Percentiles rank a stretch among this genome's conserved stretches.
phyloP scores from a whole-genome alignment of 2,329 filamentous ascomycete genomes.

The Sporothrix mexicana region DNA sequence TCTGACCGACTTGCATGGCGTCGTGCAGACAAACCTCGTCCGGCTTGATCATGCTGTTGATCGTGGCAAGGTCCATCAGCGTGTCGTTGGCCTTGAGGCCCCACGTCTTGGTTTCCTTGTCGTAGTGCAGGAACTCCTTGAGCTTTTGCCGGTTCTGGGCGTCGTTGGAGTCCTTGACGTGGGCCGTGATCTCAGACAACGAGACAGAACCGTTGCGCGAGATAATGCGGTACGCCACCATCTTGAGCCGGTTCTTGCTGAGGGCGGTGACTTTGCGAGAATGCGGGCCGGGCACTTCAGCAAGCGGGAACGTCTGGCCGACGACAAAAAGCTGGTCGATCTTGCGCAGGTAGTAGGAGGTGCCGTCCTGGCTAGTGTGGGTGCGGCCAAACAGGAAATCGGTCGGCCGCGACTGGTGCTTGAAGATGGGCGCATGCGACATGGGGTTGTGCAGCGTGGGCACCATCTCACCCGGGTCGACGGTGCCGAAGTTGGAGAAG shows the following conservation, averaged over 20 bases:
- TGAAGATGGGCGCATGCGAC: conserved; percentile 93
- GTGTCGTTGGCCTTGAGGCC: conserved; percentile 73
- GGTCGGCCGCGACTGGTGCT: conserved; percentile 74
- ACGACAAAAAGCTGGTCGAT: conserved; percentile 91
- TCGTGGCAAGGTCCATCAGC: conserved; percentile 78
- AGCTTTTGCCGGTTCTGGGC: conserved; percentile 96
- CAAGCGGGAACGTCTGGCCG: conserved; percentile 88
- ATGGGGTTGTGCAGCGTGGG: conserved; percentile 93
- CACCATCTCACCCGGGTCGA: conserved; percentile 87
- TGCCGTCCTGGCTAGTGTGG: conserved; percentile 77
- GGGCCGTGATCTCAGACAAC: conserved; percentile 84
- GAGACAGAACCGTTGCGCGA: conserved; percentile 74
- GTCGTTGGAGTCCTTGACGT: conserved; percentile 91
- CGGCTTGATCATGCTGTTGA: conserved; percentile 88
- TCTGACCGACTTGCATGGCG: conserved; percentile 93
- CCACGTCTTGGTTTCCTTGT: conserved; percentile 89
- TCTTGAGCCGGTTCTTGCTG: conserved; percentile 95
- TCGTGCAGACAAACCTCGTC: conserved; percentile 95
- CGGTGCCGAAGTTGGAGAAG: conserved; percentile 92
- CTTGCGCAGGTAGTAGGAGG: conserved; percentile 81
- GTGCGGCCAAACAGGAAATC: conserved; percentile 89
- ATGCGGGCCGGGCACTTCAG: conserved; percentile 91
- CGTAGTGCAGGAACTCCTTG: conserved; percentile 92
- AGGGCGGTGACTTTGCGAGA: conserved; percentile 94
- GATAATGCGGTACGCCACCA: conserved; percentile 90